Base-by-base conservation (phyloP, 495 filamentous ascomycete genomes). In the Glonium stellatum region DNA sequence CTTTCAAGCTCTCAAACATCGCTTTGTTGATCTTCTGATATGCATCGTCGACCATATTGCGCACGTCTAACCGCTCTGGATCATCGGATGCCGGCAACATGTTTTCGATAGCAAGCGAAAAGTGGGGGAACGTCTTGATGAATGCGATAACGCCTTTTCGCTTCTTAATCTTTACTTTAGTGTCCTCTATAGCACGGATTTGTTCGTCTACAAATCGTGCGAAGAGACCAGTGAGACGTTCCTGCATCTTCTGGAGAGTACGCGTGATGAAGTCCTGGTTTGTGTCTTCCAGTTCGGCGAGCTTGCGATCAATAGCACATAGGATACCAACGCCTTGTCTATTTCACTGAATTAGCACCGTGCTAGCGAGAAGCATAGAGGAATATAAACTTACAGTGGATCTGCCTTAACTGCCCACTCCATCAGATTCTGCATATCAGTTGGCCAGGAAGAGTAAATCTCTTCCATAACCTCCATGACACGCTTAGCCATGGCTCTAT, bases 161-260 rank as follows among this genome's bases (percentile, higher is more conserved):
- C 78, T 97, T 97, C 77, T 96, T 97, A 73, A 96, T 88, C 73
- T 96, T 96, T 66, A 97, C 92, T 73, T 96, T 97, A n/a, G 92
- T 97, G 57, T 97, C 92, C 72, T 97, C 92, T 61, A 97, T 96
- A 27, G 90, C 92, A 25, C 88, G 87, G 46, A 97, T 86, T 67
- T 97, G 92, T 60, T 96, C 89, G 69, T 97, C 93, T 25, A 96
- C 83, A 63, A 97, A 96, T 54, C 88, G 89, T 42, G 82, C 82
- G 75, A 96, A 96, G 22, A 89, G 80, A 34, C 79, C 82, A 59
- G 85, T 81, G 37, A 97, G 79, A 36, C 83, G 86, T 58, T 83
- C 80, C 67, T 92, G 89, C 8, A 95, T 71, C 69, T 89, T 92
- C 62, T 90, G 86, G 0, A 97, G 75, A 0, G 86, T 76, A 61